phyloP scores from a whole-genome alignment of 2,329 filamentous ascomycete genomes.

The Stachybotrys chartarum region DNA sequence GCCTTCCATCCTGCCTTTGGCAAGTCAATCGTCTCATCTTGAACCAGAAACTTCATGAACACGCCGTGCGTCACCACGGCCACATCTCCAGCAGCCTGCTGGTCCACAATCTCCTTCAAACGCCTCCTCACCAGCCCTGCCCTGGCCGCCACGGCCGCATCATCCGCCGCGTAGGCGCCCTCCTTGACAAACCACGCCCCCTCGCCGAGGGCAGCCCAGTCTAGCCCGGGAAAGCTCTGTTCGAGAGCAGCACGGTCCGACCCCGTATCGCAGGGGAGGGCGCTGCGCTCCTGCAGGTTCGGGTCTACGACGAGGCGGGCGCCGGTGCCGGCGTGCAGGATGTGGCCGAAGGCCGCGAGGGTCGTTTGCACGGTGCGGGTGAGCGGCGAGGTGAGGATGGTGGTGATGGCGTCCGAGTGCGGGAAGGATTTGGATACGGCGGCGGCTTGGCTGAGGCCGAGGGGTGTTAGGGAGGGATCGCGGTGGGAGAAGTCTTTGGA shows the following conservation, averaged over 20 bases:
- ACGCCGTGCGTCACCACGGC: constrained; percentile 21
- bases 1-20: constrained; percentile 23
- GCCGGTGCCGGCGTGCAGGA: constrained; percentile 1
- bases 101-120: constrained; percentile 3
- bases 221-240: constrained; percentile 7
- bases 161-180: constrained; percentile 11
- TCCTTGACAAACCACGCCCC: constrained; percentile 13
- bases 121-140: constrained; percentile 9
- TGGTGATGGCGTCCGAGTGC: constrained; percentile 3
- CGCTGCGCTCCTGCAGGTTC: constrained; percentile 16
- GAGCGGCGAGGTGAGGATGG: constrained; percentile 9
- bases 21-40: constrained; percentile 17
- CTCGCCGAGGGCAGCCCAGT: constrained; percentile 3
- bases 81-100: constrained; percentile 7
- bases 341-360: constrained; percentile 3
- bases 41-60: constrained; percentile 21
- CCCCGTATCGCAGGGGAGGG: constrained; percentile 16
- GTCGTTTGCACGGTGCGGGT: constrained; percentile 9
- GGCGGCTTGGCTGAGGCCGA: constrained; percentile 4
- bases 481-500: constrained; percentile 9
- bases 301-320: constrained; percentile 7
- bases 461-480: constrained; percentile 7
- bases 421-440: constrained; percentile 5
- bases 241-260: constrained; percentile 6
- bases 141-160: constrained; percentile 8